Evolutionary conservation across 2,329 filamentous ascomycete genomes (phyloP), one percentile per base, ranked within the genome.

Genomic region (Neopestalotiopsis sp.): DNA sequence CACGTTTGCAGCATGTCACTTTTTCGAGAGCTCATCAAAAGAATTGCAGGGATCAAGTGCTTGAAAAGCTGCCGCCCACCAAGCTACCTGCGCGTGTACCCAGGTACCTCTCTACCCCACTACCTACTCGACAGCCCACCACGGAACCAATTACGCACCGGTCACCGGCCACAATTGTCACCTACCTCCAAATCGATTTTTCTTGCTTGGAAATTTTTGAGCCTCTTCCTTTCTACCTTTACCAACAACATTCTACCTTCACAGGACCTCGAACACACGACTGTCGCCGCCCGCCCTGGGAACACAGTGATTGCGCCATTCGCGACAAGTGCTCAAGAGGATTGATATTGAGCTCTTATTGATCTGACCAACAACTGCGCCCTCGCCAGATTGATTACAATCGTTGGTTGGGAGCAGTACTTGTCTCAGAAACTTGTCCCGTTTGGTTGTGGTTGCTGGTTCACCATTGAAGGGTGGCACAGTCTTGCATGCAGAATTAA

Each of bases 91-190:
- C 24, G 24, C 24, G 24, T 28, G 24, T 28, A 28, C 24, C 24
- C 24, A 10, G 42, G 30, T n/a, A 24, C 10, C 4, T 28, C 24
- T 28, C 24, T 59, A 24, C 67, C 67, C 45, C 61, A 68, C 53
- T 61, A 40, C n/a, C 32, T 38, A 38, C 42, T 14, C 34, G 61
- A 14, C 28, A 42, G 61, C 64, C 49, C 64, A 38, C 42, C 64
- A 38, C 59, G 59, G 59, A 49, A 38, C n/a, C 42, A 63, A 28
- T 69, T 68, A 28, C 56, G 69, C 68, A 68, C 68, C 28, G 69
- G 66, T 65, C 67, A 65, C 34, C 34, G 34, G 34, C 34, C 61
- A 58, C 58, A 61, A n/a, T 63, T 45, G 49, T 30, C 34, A 24
- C 34, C 56, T 28, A 61, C 58, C 57, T 62, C 30, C 45, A 13